These are phyloP conservation scores for Cichorium intybus DNA, from an alignment of 140 eudicot species.

Conservation along the genomic window DNA sequence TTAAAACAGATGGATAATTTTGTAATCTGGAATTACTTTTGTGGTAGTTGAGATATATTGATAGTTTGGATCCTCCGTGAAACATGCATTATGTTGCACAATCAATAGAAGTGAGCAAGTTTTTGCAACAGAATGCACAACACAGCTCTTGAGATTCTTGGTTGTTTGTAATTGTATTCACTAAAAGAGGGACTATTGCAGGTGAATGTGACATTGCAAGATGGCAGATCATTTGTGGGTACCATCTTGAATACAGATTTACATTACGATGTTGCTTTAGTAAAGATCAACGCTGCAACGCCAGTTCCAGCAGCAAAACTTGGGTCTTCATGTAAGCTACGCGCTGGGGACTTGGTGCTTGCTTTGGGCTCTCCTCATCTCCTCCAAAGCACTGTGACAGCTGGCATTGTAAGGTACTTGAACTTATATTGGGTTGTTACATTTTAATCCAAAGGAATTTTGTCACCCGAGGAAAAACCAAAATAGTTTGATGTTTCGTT, in stretches of 20 bases:
- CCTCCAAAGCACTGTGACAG: constrained; percentile 12
- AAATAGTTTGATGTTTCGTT: too few species aligned
- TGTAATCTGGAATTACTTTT: too few species aligned
- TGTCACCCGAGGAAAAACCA: too few species aligned
- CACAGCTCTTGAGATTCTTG: too few species aligned
- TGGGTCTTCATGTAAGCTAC: constrained; percentile 6
- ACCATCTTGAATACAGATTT: constrained; percentile 58
- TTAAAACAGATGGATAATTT: too few species aligned
- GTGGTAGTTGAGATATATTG: too few species aligned
- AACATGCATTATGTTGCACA: too few species aligned
- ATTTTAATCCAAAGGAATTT: neutral
- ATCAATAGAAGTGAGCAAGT: too few species aligned
- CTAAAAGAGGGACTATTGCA: constrained; percentile 4
- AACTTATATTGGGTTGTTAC: neutral
- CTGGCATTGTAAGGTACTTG: constrained; percentile 18
- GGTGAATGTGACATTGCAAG: constrained; percentile 76
- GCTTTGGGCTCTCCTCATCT: constrained; percentile 7
- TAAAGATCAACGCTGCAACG: constrained; percentile 51
- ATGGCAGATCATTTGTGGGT: constrained; percentile 67
- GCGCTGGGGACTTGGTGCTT: constrained; percentile 22
- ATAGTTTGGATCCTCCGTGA: too few species aligned
- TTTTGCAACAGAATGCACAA: too few species aligned
- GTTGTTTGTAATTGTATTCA: neutral
- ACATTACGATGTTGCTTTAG: constrained; percentile 69
- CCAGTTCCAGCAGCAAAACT: constrained; percentile 48